Evolutionary conservation across 1,284 basidiomycete genomes (phyloP).

Genomic region (Sporisorium graminicola): DNA sequence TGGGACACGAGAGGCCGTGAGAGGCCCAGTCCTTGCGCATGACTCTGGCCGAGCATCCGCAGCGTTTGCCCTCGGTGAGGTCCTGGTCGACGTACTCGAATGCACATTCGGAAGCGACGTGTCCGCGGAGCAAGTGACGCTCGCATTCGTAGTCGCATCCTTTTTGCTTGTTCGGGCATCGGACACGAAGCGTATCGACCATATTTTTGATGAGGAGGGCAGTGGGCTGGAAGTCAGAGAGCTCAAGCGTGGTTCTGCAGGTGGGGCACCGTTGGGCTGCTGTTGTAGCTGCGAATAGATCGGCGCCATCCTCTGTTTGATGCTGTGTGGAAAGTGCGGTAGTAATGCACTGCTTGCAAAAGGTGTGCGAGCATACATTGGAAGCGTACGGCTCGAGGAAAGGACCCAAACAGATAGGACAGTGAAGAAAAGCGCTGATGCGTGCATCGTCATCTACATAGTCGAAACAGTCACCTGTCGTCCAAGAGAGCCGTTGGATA

Average conservation of each 20-base stretch:
- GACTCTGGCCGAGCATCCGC: slow-evolving; percentile 53
- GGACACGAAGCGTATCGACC: slow-evolving; percentile 56
- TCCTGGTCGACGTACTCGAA: slow-evolving; percentile 50
- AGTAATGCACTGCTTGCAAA: slow-evolving; percentile 54
- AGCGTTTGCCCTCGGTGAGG: slow-evolving; percentile 31
- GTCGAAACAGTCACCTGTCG: slow-evolving; percentile 42
- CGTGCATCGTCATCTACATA: slow-evolving; percentile 36
- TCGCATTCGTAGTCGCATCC: slow-evolving; percentile 54
- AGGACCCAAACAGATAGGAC: slow-evolving; percentile 52
- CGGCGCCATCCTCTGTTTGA: slow-evolving; percentile 1
- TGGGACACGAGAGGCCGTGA: slow-evolving; percentile 38
- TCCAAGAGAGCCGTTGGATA: slow-evolving; percentile 33
- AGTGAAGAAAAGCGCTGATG: slow-evolving; percentile 47
- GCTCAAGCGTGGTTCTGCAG: slow-evolving; percentile 37
- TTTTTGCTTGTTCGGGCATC: slow-evolving; percentile 49
- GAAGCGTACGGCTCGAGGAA: slow-evolving; percentile 52
- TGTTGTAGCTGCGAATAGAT: not conserved
- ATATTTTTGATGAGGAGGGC: slow-evolving; percentile 58
- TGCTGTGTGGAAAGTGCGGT: slow-evolving; percentile 26
- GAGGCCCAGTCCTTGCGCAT: slow-evolving; percentile 57
- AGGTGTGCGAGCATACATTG: slow-evolving; percentile 52
- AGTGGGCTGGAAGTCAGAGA: slow-evolving; percentile 42
- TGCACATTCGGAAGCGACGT: slow-evolving; percentile 47
- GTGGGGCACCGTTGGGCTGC: slow-evolving; percentile 37
- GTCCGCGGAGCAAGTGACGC: slow-evolving; percentile 38